Conservation (phyloP, 2,329 filamentous ascomycete genomes). For the Aurifilum marmelostoma region DNA sequence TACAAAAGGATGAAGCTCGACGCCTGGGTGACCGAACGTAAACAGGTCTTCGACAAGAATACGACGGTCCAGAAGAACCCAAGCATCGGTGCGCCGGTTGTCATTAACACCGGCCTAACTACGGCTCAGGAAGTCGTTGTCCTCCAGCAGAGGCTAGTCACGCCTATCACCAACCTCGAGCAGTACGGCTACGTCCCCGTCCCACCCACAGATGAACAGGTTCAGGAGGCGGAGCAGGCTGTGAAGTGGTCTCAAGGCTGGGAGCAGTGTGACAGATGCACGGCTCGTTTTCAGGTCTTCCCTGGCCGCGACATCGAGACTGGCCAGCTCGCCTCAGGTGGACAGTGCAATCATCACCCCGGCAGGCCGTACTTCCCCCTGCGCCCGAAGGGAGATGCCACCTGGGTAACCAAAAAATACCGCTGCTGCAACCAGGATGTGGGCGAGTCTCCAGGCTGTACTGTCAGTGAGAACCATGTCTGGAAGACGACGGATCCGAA, state of each 20-base stretch:
- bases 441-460: conserved; percentile 77
- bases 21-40: conserved; percentile 71
- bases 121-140: conserved; percentile 69
- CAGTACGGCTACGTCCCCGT: conserved; percentile 74
- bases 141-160: conserved; percentile 62
- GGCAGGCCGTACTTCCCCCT: conserved; percentile 68
- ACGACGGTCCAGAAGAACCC: conserved; percentile 39
- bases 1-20: conserved; percentile 74
- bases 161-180: conserved; percentile 65
- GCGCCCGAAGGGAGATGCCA: conserved; percentile 58
- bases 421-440: conserved; percentile 78
- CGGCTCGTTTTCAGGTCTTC: conserved; percentile 86
- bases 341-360: conserved; percentile 80
- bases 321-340: conserved; percentile 74
- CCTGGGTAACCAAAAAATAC: conserved; percentile 64
- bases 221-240: conserved; percentile 67
- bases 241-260: conserved; percentile 72
- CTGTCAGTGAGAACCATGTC: conserved; percentile 72
- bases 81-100: conserved; percentile 45
- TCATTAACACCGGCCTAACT: conserved; percentile 71
- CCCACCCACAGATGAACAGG: conserved; percentile 66
- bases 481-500: conserved; percentile 82
- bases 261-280: conserved; percentile 89
- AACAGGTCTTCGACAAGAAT: conserved; percentile 40
- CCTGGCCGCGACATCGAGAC: conserved; percentile 80